phyloP scores from a whole-genome alignment of 345 rosid species.

The Eucalyptus sideroxylon region DNA sequence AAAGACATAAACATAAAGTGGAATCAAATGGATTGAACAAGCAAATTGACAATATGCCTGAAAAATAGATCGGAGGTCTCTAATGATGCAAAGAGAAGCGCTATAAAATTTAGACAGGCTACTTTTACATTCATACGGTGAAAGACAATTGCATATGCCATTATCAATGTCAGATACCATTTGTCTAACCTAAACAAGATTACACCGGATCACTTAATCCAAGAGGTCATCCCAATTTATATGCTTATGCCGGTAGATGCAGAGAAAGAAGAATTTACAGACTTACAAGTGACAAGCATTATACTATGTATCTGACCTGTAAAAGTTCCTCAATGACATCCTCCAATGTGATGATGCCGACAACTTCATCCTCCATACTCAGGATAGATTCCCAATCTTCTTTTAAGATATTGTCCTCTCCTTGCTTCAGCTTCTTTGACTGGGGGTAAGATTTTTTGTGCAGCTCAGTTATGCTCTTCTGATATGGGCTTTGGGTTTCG shows the following conservation, averaged over 20 bases:
- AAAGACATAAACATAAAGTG: background rate
- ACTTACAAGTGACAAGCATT: background rate
- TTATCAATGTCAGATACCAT: background rate
- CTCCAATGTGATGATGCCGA: conserved; percentile 81
- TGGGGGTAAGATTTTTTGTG: background rate
- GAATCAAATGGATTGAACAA: background rate
- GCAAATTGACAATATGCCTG: background rate
- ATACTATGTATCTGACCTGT: conserved; percentile 19
- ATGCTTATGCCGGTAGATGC: background rate
- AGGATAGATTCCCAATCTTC: conserved; percentile 18
- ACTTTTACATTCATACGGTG: background rate
- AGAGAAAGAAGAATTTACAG: background rate
- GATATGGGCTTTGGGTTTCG: background rate
- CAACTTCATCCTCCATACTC: conserved; percentile 34
- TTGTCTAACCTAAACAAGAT: background rate
- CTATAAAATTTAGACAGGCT: background rate
- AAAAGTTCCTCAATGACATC: conserved; percentile 88
- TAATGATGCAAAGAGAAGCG: background rate
- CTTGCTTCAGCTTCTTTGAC: background rate
- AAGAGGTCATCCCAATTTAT: background rate
- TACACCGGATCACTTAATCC: background rate
- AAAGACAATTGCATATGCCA: background rate
- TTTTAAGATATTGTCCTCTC: background rate
- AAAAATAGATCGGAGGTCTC: background rate
- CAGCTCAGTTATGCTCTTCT: background rate